Conservation (phyloP, 2,329 filamentous ascomycete species). For the Tolypocladium ovalisporum region DNA sequence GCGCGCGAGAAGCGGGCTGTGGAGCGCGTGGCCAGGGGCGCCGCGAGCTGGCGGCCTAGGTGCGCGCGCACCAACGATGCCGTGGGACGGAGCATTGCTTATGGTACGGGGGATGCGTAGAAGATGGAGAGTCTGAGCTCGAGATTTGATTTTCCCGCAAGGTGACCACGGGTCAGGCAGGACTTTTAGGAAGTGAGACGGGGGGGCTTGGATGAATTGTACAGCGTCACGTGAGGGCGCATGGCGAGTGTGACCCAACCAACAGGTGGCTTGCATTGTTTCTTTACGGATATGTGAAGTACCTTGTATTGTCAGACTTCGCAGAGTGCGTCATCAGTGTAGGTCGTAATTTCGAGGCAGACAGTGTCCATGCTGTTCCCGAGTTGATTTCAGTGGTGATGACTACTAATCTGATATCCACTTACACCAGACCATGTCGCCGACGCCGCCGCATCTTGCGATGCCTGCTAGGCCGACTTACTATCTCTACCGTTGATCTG, state of each 20-base stretch:
- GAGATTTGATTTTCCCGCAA: not conserved
- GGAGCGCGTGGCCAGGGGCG: not conserved
- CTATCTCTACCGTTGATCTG: not conserved
- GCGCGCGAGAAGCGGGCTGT: too few species aligned
- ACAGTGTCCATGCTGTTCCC: not conserved
- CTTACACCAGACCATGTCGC: not conserved
- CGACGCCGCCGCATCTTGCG: not conserved
- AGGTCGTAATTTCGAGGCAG: not conserved
- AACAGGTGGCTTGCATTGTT: not conserved
- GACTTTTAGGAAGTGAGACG: not conserved
- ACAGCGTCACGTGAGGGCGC: not conserved
- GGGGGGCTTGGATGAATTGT: not conserved
- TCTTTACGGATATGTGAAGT: not conserved
- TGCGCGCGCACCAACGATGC: not conserved
- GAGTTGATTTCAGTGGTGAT: not conserved
- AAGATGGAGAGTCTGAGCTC: not conserved
- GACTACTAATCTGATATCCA: not conserved
- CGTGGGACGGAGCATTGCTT: not conserved
- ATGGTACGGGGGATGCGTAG: not conserved
- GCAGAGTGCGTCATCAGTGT: not conserved
- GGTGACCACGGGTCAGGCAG: not conserved
- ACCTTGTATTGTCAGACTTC: not conserved
- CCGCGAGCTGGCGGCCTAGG: not conserved
- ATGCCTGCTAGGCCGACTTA: not conserved
- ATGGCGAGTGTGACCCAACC: not conserved